Evolutionary conservation across 2,329 filamentous ascomycete genomes (phyloP), one percentile per base, ranked within the genome.

Genomic region (Plectosphaerella cucumerina): DNA sequence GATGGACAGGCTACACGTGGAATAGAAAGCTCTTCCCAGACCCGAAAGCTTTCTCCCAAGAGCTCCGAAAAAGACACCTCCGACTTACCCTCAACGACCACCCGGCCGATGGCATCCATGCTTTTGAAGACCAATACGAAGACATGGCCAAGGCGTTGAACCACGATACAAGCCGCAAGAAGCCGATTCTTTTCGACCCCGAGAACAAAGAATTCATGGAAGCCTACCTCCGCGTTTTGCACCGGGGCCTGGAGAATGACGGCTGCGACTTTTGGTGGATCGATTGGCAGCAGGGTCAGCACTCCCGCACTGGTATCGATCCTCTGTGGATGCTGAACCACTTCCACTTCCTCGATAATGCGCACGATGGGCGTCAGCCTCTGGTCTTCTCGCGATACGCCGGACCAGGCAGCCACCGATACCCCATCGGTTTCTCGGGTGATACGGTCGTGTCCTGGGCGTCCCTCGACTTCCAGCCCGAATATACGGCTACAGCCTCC

Each of bases 231-330:
- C 72, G 77, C 46, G 73, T 84, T 3, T 69, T 86, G 6, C 79
- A 84, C 51, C 70, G 75, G 14, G 66, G 71, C n/a, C 68, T 85
- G 23, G 82, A 86, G 54, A 67, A 75, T 1, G 68, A 79, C 8
- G 82, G 78, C 1, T 71, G 76, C 21, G 82, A 86, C 59, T 84
- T 86, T 50, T 85, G 81, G 80, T 86, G 83, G 83, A 73, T 85
- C 22, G 83, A 86, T 60, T 86, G 82, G 82, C 83, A 86, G 61
- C 83, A 86, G 61, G 83, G 83, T 1, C 66, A 70, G 2, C 68
- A 72, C 50, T 81, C 80, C 2, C 71, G 72, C 33, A 71, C 84
- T 5, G 81, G 81, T 1, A 67, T 86, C 3, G 83, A 86, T 60
- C 83, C 83, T 0, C 67, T 86, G 0, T 86, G 83, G 82, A 65